phyloP scores from a whole-genome alignment of 2,329 filamentous ascomycete species.

The Pseudocercospora macadamiae region DNA sequence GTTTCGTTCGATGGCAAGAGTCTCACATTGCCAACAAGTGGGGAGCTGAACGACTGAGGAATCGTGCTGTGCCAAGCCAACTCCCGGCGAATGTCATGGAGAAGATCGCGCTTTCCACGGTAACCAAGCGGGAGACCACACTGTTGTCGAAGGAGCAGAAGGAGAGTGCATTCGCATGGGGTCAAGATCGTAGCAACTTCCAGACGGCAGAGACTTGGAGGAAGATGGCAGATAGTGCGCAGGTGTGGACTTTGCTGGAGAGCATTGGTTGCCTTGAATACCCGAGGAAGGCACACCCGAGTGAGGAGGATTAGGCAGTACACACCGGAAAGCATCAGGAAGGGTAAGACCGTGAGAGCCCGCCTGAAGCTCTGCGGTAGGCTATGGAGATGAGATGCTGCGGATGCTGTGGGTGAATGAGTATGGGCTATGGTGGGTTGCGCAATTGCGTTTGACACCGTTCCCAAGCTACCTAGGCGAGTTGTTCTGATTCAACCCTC shows the following conservation, averaged over 20 bases:
- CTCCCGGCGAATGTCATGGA: slow-evolving; percentile 39
- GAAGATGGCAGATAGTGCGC: slow-evolving; percentile 40
- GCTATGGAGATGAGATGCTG: too few species aligned
- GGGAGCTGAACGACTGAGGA: slow-evolving; percentile 27
- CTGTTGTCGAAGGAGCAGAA: slow-evolving; percentile 41
- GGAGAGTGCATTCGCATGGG: slow-evolving; percentile 38
- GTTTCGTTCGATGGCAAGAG: slow-evolving; percentile 35
- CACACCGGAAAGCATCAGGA: neutral
- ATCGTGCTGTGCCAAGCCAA: slow-evolving; percentile 30
- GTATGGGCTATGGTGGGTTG: too few species aligned
- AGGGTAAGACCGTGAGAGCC: neutral
- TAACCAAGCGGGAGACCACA: slow-evolving; percentile 25
- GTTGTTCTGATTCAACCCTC: too few species aligned
- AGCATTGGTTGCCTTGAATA: slow-evolving; percentile 44
- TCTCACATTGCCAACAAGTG: slow-evolving; percentile 21
- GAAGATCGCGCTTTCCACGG: slow-evolving; percentile 33
- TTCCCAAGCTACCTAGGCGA: too few species aligned
- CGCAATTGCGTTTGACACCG: too few species aligned
- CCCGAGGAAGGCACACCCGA: slow-evolving; percentile 23
- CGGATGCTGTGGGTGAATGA: too few species aligned
- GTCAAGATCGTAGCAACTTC: slow-evolving; percentile 38
- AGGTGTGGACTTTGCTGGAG: slow-evolving; percentile 45
- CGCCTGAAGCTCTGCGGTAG: too few species aligned
- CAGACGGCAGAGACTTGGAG: slow-evolving; percentile 33
- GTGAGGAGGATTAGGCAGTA: neutral